Conservation (phyloP, 129 eudicot genomes). For the Logfia minima region DNA sequence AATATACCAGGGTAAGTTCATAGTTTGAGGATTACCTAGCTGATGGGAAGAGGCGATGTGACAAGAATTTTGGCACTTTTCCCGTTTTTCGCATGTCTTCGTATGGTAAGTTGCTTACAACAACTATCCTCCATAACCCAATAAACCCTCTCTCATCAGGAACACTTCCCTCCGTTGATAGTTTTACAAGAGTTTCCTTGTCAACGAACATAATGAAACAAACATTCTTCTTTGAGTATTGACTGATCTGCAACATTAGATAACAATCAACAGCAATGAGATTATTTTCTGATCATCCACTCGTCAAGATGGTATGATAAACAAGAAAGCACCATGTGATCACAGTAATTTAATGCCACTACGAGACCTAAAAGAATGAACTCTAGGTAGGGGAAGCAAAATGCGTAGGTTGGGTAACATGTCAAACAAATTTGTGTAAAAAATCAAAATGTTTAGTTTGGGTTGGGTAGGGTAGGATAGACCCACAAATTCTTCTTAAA, state of each 20-base stretch:
- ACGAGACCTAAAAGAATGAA: neutral
- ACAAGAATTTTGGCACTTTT: slow-evolving; percentile 89
- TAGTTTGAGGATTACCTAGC: slow-evolving; percentile 61
- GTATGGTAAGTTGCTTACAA: slow-evolving; percentile 81
- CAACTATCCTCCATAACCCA: slow-evolving; percentile 88
- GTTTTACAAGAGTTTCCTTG: slow-evolving; percentile 62
- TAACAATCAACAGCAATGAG: slow-evolving; percentile 10
- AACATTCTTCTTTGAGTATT: slow-evolving; percentile 73
- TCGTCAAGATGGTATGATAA: neutral
- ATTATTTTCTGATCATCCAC: neutral
- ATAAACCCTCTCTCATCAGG: slow-evolving; percentile 70
- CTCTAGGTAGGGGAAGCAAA: neutral
- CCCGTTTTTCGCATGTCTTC: slow-evolving; percentile 95
- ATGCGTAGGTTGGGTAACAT: neutral
- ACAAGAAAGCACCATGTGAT: neutral
- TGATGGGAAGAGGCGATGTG: slow-evolving; percentile 96
- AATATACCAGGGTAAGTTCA: slow-evolving; percentile 7
- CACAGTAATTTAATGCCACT: neutral
- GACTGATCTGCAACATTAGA: slow-evolving; percentile 70
- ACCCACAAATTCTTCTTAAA: neutral
- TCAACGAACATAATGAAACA: slow-evolving; percentile 92
- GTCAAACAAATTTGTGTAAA: neutral
- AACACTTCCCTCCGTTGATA: slow-evolving; percentile 68
- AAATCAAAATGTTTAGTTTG: neutral
- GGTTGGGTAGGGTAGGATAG: neutral